phyloP scores from a whole-genome alignment of 2,329 filamentous ascomycete species.

The Tolypocladium amazonense region DNA sequence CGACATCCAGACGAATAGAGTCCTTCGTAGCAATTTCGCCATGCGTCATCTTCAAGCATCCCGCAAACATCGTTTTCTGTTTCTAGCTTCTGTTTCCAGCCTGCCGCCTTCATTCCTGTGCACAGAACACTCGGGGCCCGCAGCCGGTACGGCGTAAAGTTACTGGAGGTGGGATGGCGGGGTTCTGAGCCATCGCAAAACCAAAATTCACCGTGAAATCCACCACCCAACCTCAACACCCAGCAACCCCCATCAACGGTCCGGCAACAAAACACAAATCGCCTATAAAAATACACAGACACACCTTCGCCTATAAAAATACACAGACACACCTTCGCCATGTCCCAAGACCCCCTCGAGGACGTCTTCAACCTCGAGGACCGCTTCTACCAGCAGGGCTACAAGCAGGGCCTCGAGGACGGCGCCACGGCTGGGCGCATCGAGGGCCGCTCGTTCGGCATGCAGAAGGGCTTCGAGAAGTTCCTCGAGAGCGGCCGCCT shows the following conservation, averaged over 20 bases:
- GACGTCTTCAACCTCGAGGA: conserved; percentile 51
- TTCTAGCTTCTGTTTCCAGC: too few species aligned
- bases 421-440: conserved; percentile 68
- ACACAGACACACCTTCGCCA: neutral
- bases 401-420: conserved; percentile 62
- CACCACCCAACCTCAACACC: neutral
- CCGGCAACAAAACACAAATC: neutral
- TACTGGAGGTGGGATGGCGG: too few species aligned
- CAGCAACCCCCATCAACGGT: neutral
- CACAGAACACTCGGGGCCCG: too few species aligned
- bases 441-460: conserved; percentile 82
- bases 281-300: neutral
- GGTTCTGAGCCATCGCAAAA: too few species aligned
- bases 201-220: neutral
- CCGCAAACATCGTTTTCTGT: too few species aligned
- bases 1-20: too few species aligned
- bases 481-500: conserved; percentile 71
- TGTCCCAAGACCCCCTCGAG: conserved; percentile 39
- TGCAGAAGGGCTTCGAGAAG: conserved; percentile 91
- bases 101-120: too few species aligned
- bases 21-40: too few species aligned
- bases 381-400: conserved; percentile 73
- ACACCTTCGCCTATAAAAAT: too few species aligned
- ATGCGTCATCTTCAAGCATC: too few species aligned
- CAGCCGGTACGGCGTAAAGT: too few species aligned